Evolutionary conservation across 176 grass and related monocot genomes (phyloP), one percentile per base, ranked within the genome.

Genomic region (Paspalum notatum): DNA sequence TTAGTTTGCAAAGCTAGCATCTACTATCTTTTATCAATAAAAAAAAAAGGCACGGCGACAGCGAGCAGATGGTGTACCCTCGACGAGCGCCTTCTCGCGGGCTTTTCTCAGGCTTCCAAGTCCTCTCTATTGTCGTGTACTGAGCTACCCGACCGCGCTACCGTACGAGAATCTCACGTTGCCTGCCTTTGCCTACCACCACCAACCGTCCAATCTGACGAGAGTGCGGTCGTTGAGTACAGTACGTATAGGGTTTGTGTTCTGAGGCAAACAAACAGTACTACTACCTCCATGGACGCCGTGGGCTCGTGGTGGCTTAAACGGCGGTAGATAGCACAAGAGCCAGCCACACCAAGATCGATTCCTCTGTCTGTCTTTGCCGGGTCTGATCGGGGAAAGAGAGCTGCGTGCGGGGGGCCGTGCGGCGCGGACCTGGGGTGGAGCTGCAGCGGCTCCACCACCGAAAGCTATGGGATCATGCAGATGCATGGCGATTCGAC

Each of bases 351-450:
- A 40, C 10, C 13, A n/a, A n/a, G 72, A 72, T 32, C 32, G 32
- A 20, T 39, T 22, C 39, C 9, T 41, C 77, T 15, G 15, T 26
- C 8, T 56, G 15, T 26, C 12, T 56, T 22, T 67, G 72, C 79
- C 70, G 48, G 85, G 27, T 51, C 37, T 57, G 74, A 87, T 83
- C 65, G 73, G 73, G 63, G n/a, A 63, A 58, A 21, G 53, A 8
- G 52, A 53, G 7, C 20, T 8, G 53, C 20, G 20, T 56, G 53
- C 49, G 15, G 50, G 54, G 22, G 11, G 55, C 32, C 32, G 32
- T 49, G 51, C 49, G 39, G 25, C 61, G 39, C 25, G 15, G 70
- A 86, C 68, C 77, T 81, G 77, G 11, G 7, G 59, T 67, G 58
- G 76, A 32, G 32, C 3, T 32, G 32, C 2, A 32, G 32, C 32